phyloP scores from a whole-genome alignment of 768 basidiomycete genomes.

The Amanita molliuscula region DNA sequence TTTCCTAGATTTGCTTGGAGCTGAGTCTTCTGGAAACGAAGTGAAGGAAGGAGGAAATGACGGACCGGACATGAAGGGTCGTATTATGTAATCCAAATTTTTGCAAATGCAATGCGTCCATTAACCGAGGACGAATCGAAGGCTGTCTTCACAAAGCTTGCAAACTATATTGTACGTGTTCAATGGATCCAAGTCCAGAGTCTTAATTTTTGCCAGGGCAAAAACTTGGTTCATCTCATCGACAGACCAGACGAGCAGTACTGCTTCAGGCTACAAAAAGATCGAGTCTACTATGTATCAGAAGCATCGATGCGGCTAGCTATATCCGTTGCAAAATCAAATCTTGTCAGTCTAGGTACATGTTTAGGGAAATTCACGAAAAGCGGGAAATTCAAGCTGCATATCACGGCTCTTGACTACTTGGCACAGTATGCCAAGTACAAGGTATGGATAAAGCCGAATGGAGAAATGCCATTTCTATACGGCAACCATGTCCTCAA shows the following conservation, averaged over 20 bases:
- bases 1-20: slow-evolving; percentile 6
- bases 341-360: slow-evolving; percentile 87
- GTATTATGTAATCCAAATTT: slow-evolving; percentile 10
- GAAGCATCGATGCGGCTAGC: slow-evolving; percentile 89
- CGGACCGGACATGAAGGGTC: background rate
- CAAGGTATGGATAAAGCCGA: slow-evolving; percentile 99
- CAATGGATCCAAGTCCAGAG: background rate
- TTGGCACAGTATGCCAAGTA: slow-evolving; percentile 95
- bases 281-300: slow-evolving; percentile 94
- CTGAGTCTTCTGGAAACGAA: slow-evolving; percentile 55
- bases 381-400: slow-evolving; percentile 94
- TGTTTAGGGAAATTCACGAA: slow-evolving; percentile 98
- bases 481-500: slow-evolving; percentile 99
- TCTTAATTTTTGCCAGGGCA: slow-evolving; percentile 49
- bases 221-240: slow-evolving; percentile 91
- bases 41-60: slow-evolving; percentile 58
- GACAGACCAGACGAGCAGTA: slow-evolving; percentile 92
- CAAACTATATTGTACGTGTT: slow-evolving; percentile 83
- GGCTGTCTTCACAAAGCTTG: slow-evolving; percentile 90
- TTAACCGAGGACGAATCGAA: slow-evolving; percentile 97
- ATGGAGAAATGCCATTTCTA: slow-evolving; percentile 98
- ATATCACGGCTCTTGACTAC: slow-evolving; percentile 88
- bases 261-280: slow-evolving; percentile 92
- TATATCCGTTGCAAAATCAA: slow-evolving; percentile 86
- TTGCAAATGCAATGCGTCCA: slow-evolving; percentile 61